These are phyloP conservation scores for Gaeumannomyces tritici DNA, from an alignment of 2,329 filamentous ascomycete genomes.

Conservation along the genomic window DNA sequence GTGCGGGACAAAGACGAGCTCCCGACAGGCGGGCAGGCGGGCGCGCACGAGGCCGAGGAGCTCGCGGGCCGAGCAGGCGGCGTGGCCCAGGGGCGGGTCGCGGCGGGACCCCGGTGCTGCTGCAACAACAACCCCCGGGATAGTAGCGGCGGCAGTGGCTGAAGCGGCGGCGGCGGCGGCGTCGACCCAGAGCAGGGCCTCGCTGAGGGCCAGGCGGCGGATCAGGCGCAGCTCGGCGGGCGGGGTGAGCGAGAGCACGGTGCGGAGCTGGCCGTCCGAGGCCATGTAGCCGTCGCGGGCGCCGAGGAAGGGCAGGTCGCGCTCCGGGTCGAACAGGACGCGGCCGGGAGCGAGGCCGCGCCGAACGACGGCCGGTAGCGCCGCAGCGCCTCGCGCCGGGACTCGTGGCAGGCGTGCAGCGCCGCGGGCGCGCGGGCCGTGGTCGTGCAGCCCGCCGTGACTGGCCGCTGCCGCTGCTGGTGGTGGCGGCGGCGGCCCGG, in stretches of 20 bases:
- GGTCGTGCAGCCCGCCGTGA: conserved; percentile 27
- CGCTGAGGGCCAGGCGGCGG: conserved; percentile 33
- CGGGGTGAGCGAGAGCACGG: conserved; percentile 31
- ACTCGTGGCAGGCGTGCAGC: conserved; percentile 36
- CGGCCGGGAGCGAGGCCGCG: conserved; percentile 29
- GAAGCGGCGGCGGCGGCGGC: not conserved
- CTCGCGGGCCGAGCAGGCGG: conserved; percentile 28
- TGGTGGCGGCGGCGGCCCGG: not conserved
- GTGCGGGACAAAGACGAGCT: conserved; percentile 33
- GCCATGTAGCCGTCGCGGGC: conserved; percentile 33
- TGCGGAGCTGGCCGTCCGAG: conserved; percentile 33
- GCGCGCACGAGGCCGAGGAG: conserved; percentile 26
- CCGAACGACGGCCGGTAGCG: conserved; percentile 30
- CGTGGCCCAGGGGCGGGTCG: conserved; percentile 14
- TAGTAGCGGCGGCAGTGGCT: not conserved
- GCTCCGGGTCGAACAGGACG: conserved; percentile 29
- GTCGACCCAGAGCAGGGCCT: conserved; percentile 24
- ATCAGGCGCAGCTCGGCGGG: conserved; percentile 29
- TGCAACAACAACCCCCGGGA: too few relatives aligned
- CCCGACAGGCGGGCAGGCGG: conserved; percentile 28
- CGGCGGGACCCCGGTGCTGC: conserved; percentile 13
- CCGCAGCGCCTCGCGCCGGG: conserved; percentile 31
- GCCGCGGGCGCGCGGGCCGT: conserved; percentile 29
- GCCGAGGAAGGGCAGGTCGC: conserved; percentile 39
- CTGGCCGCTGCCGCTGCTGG: not conserved